Base-by-base conservation (phyloP, 1,139 yeast genomes). In the Debaryomyces udenii region DNA sequence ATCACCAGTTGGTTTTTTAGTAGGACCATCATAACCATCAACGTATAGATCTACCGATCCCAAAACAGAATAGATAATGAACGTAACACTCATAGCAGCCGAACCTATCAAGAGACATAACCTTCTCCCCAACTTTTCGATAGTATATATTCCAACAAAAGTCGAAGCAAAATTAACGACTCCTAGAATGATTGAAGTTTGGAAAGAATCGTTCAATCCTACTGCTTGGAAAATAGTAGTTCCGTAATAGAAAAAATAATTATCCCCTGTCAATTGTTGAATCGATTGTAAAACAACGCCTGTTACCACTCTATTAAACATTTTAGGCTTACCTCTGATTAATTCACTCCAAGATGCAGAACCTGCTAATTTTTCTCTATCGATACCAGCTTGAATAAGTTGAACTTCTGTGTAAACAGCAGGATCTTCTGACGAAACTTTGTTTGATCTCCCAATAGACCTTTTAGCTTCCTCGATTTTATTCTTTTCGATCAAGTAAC, bases 161-260 rank as follows among this genome's bases (percentile, higher is more conserved):
- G 95, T 86, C 24, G 91, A 83, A 35, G 70, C 79, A 61, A 86
- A 83, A 66, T 87, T 87, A 43, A 86, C 89, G 45, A 82, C 70
- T 68, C 93, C 93, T 40, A 86, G 70, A 47, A 86, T 76, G 52
- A 87, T 84, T 15, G 93, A 76, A 11, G 93, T 84, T 61, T 83
- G 76, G 65, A 81, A 87, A 29, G 94, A 78, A 63, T 83, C 89
- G 43, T 68, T 51, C 61, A 85, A 66, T 52, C 93, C 93, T 48
- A 85, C 86, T 47, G 91, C 83, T 56, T 78, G 66, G 78, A 86
- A 86, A 55, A 85, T 77, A 39, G 86, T 78, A 40, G 91, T 85
- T 59, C 91, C 91, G 54, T 85, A 86, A 71, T 85, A 86, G 74
- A 86, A 85, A 70, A 86, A 84, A 65, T 84, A 86, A 69, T 85